Percentiles rank a stretch among this genome's conserved stretches.
Evolutionary conservation across 768 basidiomycete species (phyloP).

Genomic region (Nidularia sp.): DNA sequence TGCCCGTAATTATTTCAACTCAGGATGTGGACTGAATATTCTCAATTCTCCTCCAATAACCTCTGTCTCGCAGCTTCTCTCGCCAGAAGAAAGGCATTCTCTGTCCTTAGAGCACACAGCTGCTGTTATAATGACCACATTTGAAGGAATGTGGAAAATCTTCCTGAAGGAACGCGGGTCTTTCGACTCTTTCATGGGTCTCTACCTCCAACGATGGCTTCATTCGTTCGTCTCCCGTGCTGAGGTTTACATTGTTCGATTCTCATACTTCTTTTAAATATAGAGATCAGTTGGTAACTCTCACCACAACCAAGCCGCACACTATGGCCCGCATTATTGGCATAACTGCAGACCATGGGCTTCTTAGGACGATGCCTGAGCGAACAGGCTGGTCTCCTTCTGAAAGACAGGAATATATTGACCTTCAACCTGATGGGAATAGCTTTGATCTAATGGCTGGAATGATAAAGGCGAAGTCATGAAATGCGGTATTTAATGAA

Average conservation of each 20-base stretch:
- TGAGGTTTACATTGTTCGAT: background rate
- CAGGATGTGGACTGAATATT: constrained; percentile 89
- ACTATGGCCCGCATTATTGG: constrained; percentile 72
- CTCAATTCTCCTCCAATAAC: constrained; percentile 78
- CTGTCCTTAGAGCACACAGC: constrained; percentile 73
- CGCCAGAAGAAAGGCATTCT: constrained; percentile 17
- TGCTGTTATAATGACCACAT: constrained; percentile 70
- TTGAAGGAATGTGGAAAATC: constrained; percentile 72
- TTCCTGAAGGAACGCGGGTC: constrained; percentile 66
- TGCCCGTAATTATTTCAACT: background rate
- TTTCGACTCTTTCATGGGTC: constrained; percentile 77
- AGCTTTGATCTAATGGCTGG: constrained; percentile 94
- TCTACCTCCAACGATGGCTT: constrained; percentile 82
- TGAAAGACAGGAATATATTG: constrained; percentile 55
- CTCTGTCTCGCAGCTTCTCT: constrained; percentile 71
- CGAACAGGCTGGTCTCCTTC: constrained; percentile 21
- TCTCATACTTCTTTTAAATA: constrained; percentile 1
- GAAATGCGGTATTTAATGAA: background rate
- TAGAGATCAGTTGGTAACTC: constrained; percentile 79
- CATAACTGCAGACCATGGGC: constrained; percentile 84
- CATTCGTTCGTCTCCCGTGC: constrained; percentile 68
- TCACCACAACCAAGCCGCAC: constrained; percentile 74
- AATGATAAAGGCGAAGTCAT: constrained; percentile 61
- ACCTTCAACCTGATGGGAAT: constrained; percentile 96
- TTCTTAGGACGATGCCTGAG: constrained; percentile 78